A percentile compares a stretch with the other conserved stretches of the same genome.
Conservation (phyloP, 2,329 filamentous ascomycete species). For the Coniochaeta sp. region DNA sequence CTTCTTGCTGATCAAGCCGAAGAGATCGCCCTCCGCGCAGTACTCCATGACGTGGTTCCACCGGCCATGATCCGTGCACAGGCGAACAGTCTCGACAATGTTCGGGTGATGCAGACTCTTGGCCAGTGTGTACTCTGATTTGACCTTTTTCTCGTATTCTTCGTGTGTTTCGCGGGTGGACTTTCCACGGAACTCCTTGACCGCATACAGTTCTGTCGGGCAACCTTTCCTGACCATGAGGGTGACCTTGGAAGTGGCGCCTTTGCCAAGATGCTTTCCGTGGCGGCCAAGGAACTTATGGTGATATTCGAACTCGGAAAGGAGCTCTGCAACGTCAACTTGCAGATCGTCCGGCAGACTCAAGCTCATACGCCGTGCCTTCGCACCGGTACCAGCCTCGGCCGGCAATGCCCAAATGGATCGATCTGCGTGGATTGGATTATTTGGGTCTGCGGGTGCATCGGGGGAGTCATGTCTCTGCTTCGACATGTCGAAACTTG, state of each 20-base stretch:
- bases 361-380: slow-evolving; percentile 69
- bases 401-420: slow-evolving; percentile 55
- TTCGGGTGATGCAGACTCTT: slow-evolving; percentile 82
- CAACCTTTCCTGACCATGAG: slow-evolving; percentile 68
- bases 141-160: slow-evolving; percentile 84
- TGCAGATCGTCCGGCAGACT: slow-evolving; percentile 67
- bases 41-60: slow-evolving; percentile 96
- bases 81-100: slow-evolving; percentile 70
- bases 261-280: slow-evolving; percentile 71
- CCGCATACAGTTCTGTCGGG: slow-evolving; percentile 63
- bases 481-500: slow-evolving; percentile 37
- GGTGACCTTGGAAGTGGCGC: slow-evolving; percentile 74
- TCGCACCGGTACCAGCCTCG: slow-evolving; percentile 65
- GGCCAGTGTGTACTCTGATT: slow-evolving; percentile 82
- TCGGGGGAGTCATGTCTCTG: slow-evolving; percentile 13
- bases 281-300: slow-evolving; percentile 65
- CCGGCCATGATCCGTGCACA: slow-evolving; percentile 66
- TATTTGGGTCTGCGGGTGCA: slow-evolving; percentile 10
- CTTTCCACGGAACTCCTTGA: slow-evolving; percentile 79
- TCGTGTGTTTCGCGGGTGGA: slow-evolving; percentile 59
- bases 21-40: slow-evolving; percentile 76
- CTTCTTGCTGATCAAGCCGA: slow-evolving; percentile 62
- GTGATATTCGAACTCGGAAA: slow-evolving; percentile 61
- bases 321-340: slow-evolving; percentile 62
- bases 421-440: slow-evolving; percentile 30